Conservation (phyloP, 2,329 filamentous ascomycete species). For the Venturia oleaginea region DNA sequence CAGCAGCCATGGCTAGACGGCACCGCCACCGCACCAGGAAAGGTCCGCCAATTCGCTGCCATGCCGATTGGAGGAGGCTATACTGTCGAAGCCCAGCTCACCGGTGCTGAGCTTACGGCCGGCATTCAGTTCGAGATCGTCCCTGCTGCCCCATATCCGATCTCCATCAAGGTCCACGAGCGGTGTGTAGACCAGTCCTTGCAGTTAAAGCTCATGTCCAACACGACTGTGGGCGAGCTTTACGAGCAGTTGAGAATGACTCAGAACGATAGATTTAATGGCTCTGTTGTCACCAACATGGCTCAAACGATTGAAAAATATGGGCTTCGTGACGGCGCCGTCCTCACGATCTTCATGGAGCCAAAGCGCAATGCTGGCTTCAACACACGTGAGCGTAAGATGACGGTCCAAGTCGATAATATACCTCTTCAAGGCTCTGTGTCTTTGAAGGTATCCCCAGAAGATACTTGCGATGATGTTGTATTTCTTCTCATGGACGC, state of each 20-base stretch:
- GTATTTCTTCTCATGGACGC: background rate
- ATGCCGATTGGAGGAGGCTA: slow-evolving; percentile 36
- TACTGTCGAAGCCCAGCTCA: slow-evolving; percentile 39
- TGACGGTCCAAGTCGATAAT: too few species aligned
- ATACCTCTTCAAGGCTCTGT: too few species aligned
- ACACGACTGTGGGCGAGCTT: too few species aligned
- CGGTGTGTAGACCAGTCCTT: too few species aligned
- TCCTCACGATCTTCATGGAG: background rate
- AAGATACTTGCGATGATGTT: background rate
- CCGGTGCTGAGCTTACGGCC: slow-evolving; percentile 26
- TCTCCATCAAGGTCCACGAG: too few species aligned
- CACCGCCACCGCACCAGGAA: slow-evolving; percentile 26
- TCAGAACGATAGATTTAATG: too few species aligned
- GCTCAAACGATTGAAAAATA: too few species aligned
- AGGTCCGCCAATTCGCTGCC: slow-evolving; percentile 41
- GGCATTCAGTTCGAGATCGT: slow-evolving; percentile 40
- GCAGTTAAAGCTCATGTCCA: too few species aligned
- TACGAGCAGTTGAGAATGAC: too few species aligned
- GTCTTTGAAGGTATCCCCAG: background rate
- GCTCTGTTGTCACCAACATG: too few species aligned
- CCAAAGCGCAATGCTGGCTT: background rate
- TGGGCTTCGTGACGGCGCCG: too few species aligned
- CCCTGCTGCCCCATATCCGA: slow-evolving; percentile 16
- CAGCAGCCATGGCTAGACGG: slow-evolving; percentile 36
- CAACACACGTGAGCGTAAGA: background rate